These are phyloP conservation scores for Candida maesae DNA, from an alignment of 805 yeast genomes.

Conservation along the genomic window DNA sequence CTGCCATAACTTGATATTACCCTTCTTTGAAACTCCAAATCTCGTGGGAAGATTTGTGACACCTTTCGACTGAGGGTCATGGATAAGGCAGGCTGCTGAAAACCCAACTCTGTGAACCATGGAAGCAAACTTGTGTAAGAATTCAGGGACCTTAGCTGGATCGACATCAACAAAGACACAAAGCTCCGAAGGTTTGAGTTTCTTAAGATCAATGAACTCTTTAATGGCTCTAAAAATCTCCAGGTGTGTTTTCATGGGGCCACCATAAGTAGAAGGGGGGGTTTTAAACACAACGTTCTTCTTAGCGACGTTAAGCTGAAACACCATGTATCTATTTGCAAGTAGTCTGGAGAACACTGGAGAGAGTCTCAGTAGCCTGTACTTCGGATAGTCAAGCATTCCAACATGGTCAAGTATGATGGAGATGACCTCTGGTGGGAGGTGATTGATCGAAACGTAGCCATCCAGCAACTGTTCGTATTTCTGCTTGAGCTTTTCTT, in stretches of 20 bases:
- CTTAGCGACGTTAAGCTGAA: not conserved
- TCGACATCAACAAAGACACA: not conserved
- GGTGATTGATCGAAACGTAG: not conserved
- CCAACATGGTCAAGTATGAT: not conserved
- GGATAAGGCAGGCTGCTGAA: not conserved
- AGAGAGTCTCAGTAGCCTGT: slow-evolving; percentile 6
- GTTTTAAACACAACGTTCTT: not conserved
- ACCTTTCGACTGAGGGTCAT: not conserved
- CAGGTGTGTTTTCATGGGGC: no score
- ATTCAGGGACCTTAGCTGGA: not conserved
- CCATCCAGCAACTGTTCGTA: not conserved
- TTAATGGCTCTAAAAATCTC: no score
- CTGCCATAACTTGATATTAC: not conserved
- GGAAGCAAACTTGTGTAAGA: not conserved
- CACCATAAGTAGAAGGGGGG: no score
- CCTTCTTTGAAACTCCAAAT: not conserved
- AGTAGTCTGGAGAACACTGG: slow-evolving; percentile 1
- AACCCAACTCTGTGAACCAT: not conserved
- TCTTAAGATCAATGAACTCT: not conserved
- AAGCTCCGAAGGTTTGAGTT: not conserved
- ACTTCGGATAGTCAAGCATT: slow-evolving; percentile 6
- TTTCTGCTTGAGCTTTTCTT: not conserved
- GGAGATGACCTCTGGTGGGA: slow-evolving; percentile 11
- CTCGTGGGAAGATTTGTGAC: no score
- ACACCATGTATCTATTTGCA: slow-evolving; percentile 3